Percentiles rank a stretch among this genome's conserved stretches.
phyloP scores from a whole-genome alignment of 257 asterid species.

The Solanum dulcamara region DNA sequence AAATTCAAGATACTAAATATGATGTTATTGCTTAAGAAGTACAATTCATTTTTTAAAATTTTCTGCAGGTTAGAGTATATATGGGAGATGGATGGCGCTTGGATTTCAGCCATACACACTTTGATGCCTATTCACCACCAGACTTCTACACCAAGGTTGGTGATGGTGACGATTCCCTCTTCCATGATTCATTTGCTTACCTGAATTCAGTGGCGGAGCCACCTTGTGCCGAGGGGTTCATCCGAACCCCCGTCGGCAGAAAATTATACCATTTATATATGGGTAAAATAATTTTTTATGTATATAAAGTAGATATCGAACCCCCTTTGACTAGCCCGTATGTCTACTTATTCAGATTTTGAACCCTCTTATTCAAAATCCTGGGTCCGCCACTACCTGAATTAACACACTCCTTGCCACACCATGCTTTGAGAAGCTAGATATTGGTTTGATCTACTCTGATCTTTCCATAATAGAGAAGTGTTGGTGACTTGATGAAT shows the following conservation, averaged over 20 bases:
- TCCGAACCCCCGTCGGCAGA: too few relatives aligned
- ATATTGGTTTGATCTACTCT: background rate
- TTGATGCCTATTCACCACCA: conserved; percentile 86
- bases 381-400: too few relatives aligned
- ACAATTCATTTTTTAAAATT: background rate
- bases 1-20: background rate
- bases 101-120: conserved; percentile 95
- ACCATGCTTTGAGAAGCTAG: background rate
- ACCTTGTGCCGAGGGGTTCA: too few relatives aligned
- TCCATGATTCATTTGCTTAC: background rate
- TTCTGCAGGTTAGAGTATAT: conserved; percentile 55
- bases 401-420: background rate
- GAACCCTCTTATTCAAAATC: too few relatives aligned
- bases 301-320: too few relatives aligned
- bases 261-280: too few relatives aligned
- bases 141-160: conserved; percentile 89
- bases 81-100: conserved; percentile 96
- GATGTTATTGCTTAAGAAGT: background rate
- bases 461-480: background rate
- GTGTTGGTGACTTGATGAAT: background rate
- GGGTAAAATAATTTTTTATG: too few relatives aligned
- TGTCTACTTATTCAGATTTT: too few relatives aligned
- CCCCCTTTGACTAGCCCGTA: too few relatives aligned
- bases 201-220: too few relatives aligned
- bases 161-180: background rate